Conservation (phyloP, 305 asterid genomes). For the Plantago lanceolata region DNA sequence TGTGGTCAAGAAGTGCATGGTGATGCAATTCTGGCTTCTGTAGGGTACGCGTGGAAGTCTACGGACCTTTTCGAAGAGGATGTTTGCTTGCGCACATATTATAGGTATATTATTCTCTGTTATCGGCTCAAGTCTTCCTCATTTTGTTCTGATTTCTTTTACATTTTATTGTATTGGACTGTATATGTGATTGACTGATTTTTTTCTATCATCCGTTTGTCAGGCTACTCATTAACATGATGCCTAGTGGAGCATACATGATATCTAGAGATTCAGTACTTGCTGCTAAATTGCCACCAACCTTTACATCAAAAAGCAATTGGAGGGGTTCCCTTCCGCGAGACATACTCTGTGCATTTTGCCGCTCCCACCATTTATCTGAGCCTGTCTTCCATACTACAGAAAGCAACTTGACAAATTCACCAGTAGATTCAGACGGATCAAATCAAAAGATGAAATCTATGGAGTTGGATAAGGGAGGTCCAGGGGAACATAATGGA, state of each 20-base stretch:
- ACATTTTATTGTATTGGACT: not conserved
- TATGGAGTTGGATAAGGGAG: conserved; percentile 32
- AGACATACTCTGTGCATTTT: conserved; percentile 69
- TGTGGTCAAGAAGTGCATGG: conserved; percentile 68
- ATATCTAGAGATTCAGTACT: conserved; percentile 74
- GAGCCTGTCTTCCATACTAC: conserved; percentile 58
- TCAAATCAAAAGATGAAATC: conserved; percentile 52
- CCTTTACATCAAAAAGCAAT: conserved; percentile 56
- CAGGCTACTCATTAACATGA: conserved; percentile 65
- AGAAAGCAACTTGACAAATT: conserved; percentile 31
- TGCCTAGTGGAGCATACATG: conserved; percentile 78
- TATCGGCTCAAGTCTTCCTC: not conserved
- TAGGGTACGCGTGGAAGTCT: conserved; percentile 79
- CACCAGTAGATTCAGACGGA: conserved; percentile 42
- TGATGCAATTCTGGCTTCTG: conserved; percentile 83
- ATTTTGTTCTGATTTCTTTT: no score
- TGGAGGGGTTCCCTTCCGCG: conserved; percentile 88
- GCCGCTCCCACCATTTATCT: conserved; percentile 70
- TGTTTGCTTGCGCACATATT: conserved; percentile 56
- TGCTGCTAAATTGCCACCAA: conserved; percentile 69
- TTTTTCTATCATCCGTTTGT: conserved; percentile 6
- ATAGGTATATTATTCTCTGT: conserved; percentile 50
- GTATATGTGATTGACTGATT: conserved; percentile 15
- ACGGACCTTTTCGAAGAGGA: conserved; percentile 55
- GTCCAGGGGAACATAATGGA: conserved; percentile 11